Base-by-base conservation (phyloP, 2,329 filamentous ascomycete genomes). In the Tolypocladium nubicola region DNA sequence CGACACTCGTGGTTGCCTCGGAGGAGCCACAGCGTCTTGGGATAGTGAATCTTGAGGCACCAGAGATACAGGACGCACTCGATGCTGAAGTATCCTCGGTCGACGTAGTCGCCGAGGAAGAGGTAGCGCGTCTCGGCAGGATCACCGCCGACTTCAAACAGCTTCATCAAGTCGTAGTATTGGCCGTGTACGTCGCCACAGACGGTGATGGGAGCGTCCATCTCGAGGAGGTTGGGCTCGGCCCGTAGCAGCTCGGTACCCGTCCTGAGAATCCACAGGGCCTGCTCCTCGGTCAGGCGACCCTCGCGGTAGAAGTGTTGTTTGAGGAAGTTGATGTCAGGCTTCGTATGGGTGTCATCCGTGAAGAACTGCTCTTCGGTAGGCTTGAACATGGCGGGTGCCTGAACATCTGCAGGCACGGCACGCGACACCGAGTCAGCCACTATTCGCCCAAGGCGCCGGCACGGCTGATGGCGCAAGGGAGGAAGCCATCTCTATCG, bases 161-260 rank as follows among this genome's bases (percentile, higher is more conserved):
- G 82, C 80, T 99, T 99, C 94, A 99, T 99, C 70, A 99, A 76
- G 73, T 99, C 94, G 73, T 96, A 99, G 78, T 97, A 99, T 76
- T 99, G 94, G 64, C 94, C 94, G 74, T 99, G 94, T 56, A 99
- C 92, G 69, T 99, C 94, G 70, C 94, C 94, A 68, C 94, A 99
- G 54, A 99, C 94, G 11, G 94, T 99, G 70, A 99, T 99, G 60
- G 94, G 94, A 45, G 94, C 94, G 73, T 99, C 94, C 94, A 99
- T 99, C 79, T 99, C 94, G 64, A 99, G 81, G 63, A 99, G 79
- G 73, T 97, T 99, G 63, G 94, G 93, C 76, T 99, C 94, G 61
- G 87, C 81, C 69, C 87, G 88, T 67, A 99, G 80, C 54, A 99
- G 76, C 72, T 97, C 89, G 57, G 90, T 91, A 61, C 93, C 94